phyloP scores from a whole-genome alignment of 768 basidiomycete genomes.

The Mycena floridula region DNA sequence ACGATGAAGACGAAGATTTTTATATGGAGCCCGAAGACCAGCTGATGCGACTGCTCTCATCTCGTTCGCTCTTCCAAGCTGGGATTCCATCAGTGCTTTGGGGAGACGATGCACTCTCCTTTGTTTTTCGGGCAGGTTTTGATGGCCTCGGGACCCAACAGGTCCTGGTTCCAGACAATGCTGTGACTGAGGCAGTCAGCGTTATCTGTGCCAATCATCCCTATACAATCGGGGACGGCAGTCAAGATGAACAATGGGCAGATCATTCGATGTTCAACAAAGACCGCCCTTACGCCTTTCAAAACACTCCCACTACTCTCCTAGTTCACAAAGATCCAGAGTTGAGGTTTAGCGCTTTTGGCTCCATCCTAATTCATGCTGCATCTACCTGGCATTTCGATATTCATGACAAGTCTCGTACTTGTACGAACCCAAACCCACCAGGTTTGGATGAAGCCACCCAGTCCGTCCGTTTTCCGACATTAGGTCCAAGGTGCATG shows the following conservation, averaged over 20 bases:
- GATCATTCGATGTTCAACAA: slow-evolving; percentile 1
- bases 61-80: neutral
- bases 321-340: slow-evolving; percentile 3
- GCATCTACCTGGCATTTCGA: slow-evolving; percentile 10
- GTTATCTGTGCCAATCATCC: slow-evolving; percentile 6
- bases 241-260: slow-evolving; percentile 2
- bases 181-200: slow-evolving; percentile 1
- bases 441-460: neutral
- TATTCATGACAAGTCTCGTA: slow-evolving; percentile 4
- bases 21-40: too few relatives aligned
- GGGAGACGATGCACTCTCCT: slow-evolving; percentile 12
- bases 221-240: neutral
- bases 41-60: too few relatives aligned
- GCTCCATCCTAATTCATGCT: slow-evolving; percentile 6
- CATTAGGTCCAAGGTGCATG: slow-evolving; percentile 4
- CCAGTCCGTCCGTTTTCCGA: slow-evolving; percentile 7
- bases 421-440: slow-evolving; percentile 6
- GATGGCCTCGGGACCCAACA: slow-evolving; percentile 10
- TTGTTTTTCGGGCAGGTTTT: slow-evolving; percentile 11
- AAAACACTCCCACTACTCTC: neutral
- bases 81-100: slow-evolving; percentile 10
- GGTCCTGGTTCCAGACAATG: slow-evolving; percentile 9
- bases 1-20: too few relatives aligned
- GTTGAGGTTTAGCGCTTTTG: neutral
- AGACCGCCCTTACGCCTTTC: slow-evolving; percentile 6